Base-by-base conservation (phyloP, 768 basidiomycete species). In the Russula sp. region DNA sequence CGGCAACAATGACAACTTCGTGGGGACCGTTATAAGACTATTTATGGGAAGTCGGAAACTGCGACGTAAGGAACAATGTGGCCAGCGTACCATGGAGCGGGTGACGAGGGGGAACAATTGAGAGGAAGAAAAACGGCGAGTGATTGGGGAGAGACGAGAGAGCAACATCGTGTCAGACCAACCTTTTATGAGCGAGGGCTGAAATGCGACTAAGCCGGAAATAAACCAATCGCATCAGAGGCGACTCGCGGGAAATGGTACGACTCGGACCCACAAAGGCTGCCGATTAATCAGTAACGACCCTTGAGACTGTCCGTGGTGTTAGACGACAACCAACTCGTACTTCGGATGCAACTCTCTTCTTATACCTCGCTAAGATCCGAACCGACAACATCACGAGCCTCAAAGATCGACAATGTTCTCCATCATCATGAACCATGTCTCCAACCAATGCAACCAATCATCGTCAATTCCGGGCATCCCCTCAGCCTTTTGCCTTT, bases 1-100 rank as follows among this genome's bases (percentile, higher is more conserved):
- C 95, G 71, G 92, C 86, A 71, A 97, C 90, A 78, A 98, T 96
- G 79, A 94, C 92, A 64, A 85, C 89, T 88, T 94, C 89, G 79
- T 87, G 84, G 61, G 83, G 75, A 77, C 79, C 66, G 66, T 59
- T 66, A 66, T 66, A 77, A 59, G 74, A 75, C 75, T 76, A 40
- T 24, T 42, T 42, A 40, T 5, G 40, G 69, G 56, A n/a, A 40
- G 55, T 36, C 38, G 61, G 53, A 57, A 42, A 60, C 38, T 57
- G 16, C 18, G 26, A 52, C 5, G n/a, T 5, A 38, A n/a, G 10
- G 36, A 42, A 16, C 26, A 20, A 9, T 44, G 40, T 8, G 28
- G 22, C 30, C 14, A 36, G 4, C 72, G 32, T 51, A 75, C 74
- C 74, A 75, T 75, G 56, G 64, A 62, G 67, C 72, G 72, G 38